Evolutionary conservation across 805 yeast genomes (phyloP), one percentile per base, ranked within the genome.

Genomic region (Millerozyma acaciae): DNA sequence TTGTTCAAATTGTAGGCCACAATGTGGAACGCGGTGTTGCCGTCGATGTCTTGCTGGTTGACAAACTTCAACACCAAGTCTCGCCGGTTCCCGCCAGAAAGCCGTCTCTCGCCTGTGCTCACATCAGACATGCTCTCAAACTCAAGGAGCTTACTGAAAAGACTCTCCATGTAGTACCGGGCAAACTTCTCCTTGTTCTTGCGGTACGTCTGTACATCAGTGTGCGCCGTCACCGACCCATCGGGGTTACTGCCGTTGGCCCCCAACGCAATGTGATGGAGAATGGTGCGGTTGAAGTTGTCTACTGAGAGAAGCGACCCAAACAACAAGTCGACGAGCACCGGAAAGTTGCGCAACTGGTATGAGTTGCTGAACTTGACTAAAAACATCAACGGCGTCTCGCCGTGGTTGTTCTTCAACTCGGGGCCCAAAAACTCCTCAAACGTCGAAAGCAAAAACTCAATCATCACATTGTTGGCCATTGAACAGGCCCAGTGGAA

Each of bases 401-500:
- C 96, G 12, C 97, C 97, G 23, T 74, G 74, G 43, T 75, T 75
- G 57, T 90, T 94, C 27, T 93, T 75, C 24, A 88, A 62, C 6
- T 77, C 70, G 24, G 90, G 70, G 40, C 75, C 73, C 1, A 94
- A 80, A 9, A 86, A 84, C 27, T 72, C 67, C 24, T 73, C 63
- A 19, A 93, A 81, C 10, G 86, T 68, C 24, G 79, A 55, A 14
- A 82, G 45, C 18, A 84, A 51, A 18, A 77, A 62, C 42, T 77
- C 75, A 3, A 87, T 90, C 32, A 89, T 68, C 3, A 77, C 64
- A 2, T 80, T 60, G 37, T 86, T 77, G 0, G 95, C 97, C 55
- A 93, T 70, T 0, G 97, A 85, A 10, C 97, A 80, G 3, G 97
- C 94, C 94, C 97, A 85, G 58, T 93, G 99, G 37, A 93, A 68